Base-by-base conservation (phyloP, 305 asterid genomes). In the Vinca major region DNA sequence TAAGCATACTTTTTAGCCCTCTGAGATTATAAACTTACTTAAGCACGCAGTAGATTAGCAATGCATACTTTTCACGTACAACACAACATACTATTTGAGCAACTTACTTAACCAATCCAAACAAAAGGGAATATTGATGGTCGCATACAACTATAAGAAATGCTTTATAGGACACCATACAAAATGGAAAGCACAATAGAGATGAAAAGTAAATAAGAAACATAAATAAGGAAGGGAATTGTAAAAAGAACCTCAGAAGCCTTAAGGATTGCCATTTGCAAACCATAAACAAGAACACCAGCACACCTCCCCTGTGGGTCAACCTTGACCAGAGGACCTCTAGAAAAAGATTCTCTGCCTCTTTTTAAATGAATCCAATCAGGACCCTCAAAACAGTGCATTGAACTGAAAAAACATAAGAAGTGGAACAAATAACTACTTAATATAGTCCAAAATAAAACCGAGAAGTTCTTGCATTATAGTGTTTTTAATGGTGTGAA, bases 371-470 rank as follows among this genome's bases (percentile, higher is more conserved):
- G 83, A 68, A 82, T 66, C 99, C 99, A 93, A 56, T 90, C 91
- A 56, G 99, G 94, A 69, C 95, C 97, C 85, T 93, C 97, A 65
- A 93, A 93, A 85, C 95, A 93, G 79, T 93, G 99, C 97, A 93
- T 84, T 67, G 99, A 93, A 80, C 99, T 93, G 89, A 52, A 80
- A 64, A 26, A 81, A 65, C 16, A 75, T 49, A 64, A 43, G 50
- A 41, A 63, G 81, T 58, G 13, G 63, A 71, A 68, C 71, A 67
- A 82, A 66, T 44, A 60, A 63, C 54, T 70, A 52, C 21, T 21
- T 3, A 20, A 26, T 70, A 45, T 3, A 13, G 41, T 56, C 53
- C 63, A 20, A 33, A 7, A 45, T 69, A 61, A 70, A 73, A 58
- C 62, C 67, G 66, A 43, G 12, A 14, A 68, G 45, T 14, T 41